Conservation (phyloP, 805 yeast genomes). For the Starmerella powellii region DNA sequence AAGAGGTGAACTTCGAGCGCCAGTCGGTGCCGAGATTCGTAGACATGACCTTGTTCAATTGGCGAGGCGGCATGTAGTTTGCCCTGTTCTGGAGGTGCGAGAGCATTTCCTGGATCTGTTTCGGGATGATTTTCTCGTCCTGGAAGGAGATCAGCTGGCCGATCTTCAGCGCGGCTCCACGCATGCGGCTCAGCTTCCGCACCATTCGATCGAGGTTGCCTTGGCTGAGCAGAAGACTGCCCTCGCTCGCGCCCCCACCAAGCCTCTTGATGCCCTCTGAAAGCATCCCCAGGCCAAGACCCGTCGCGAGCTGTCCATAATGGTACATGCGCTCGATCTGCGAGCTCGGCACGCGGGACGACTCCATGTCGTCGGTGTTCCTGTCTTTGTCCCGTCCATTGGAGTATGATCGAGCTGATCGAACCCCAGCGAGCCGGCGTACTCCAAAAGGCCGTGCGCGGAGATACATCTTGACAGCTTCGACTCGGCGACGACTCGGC, state of each 20-base stretch:
- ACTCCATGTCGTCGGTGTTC: constrained; percentile 34
- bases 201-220: constrained; percentile 80
- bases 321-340: constrained; percentile 83
- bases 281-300: constrained; percentile 75
- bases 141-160: constrained; percentile 97
- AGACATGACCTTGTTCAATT: constrained; percentile 62
- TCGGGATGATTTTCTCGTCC: constrained; percentile 73
- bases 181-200: constrained; percentile 77
- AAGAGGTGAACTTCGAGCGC: constrained; percentile 58
- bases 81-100: constrained; percentile 86
- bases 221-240: constrained; percentile 59
- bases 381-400: too few relatives aligned
- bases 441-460: too few relatives aligned
- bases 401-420: too few relatives aligned
- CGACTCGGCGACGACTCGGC: too few relatives aligned
- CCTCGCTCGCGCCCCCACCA: constrained; percentile 25
- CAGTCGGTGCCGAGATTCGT: constrained; percentile 68
- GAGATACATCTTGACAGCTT: too few relatives aligned
- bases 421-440: too few relatives aligned
- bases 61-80: constrained; percentile 91
- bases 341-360: constrained; percentile 72
- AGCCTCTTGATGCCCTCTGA: constrained; percentile 61
- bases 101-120: constrained; percentile 68
- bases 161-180: constrained; percentile 96
- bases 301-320: constrained; percentile 85